A percentile compares a stretch with the other conserved stretches of the same genome.
These are phyloP conservation scores for Phaeosphaeria sp. DNA, from an alignment of 2,329 filamentous ascomycete species.

Conservation along the genomic window DNA sequence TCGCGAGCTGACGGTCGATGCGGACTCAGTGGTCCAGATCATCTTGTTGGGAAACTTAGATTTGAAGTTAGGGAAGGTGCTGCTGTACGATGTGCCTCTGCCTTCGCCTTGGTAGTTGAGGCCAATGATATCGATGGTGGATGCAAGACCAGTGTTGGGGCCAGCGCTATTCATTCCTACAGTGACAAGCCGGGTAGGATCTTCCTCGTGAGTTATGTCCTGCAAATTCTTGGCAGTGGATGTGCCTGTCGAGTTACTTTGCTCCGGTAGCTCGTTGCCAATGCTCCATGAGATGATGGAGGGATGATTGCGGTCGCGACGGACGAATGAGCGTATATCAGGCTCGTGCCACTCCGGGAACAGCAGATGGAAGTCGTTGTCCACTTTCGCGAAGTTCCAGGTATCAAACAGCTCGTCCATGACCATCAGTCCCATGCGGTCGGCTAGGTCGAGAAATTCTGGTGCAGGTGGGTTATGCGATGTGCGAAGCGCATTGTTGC, in stretches of 20 bases:
- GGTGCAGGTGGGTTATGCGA: constrained; percentile 63
- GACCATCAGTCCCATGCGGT: constrained; percentile 59
- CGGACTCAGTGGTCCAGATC: constrained; percentile 38
- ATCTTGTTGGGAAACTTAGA: constrained; percentile 56
- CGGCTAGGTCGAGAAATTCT: constrained; percentile 59
- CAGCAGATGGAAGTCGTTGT: constrained; percentile 60
- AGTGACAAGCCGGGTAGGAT: constrained; percentile 56
- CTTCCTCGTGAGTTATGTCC: constrained; percentile 56
- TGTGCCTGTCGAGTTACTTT: constrained; percentile 46
- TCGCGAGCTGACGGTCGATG: constrained; percentile 57
- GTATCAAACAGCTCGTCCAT: constrained; percentile 63
- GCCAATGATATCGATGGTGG: constrained; percentile 56
- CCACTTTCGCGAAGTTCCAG: constrained; percentile 57
- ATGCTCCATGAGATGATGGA: constrained; percentile 62
- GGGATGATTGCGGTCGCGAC: constrained; percentile 63
- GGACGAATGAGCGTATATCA: constrained; percentile 60
- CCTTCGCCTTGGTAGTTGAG: constrained; percentile 66
- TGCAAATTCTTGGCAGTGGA: constrained; percentile 47
- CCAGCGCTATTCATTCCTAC: constrained; percentile 57
- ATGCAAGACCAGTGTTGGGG: constrained; percentile 49
- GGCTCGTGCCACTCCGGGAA: constrained; percentile 63
- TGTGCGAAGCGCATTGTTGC: constrained; percentile 59
- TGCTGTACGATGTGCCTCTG: constrained; percentile 45
- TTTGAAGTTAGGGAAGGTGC: constrained; percentile 56
- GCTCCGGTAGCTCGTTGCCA: constrained; percentile 63